Evolutionary conservation across 2,329 filamentous ascomycete species (phyloP).

Genomic region (Beauveria medogensis): DNA sequence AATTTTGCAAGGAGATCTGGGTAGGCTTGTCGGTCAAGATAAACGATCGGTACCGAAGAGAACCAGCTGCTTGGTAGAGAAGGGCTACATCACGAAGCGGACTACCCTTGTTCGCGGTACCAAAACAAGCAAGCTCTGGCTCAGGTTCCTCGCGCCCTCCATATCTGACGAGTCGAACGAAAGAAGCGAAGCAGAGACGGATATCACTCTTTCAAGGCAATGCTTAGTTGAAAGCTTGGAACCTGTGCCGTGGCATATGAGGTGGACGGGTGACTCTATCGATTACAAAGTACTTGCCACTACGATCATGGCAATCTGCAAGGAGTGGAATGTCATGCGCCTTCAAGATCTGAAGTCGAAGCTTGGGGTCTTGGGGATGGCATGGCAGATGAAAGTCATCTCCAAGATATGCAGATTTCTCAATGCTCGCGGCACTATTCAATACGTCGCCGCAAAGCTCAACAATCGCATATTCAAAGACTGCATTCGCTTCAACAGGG

Average conservation of each 20-base stretch:
- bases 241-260: constrained; percentile 46
- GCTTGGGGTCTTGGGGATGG: constrained; percentile 45
- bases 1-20: constrained; percentile 53
- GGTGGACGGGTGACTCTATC: constrained; percentile 51
- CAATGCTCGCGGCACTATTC: constrained; percentile 45
- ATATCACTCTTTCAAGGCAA: constrained; percentile 32
- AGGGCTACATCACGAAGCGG: constrained; percentile 55
- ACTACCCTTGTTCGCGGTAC: constrained; percentile 49
- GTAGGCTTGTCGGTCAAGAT: constrained; percentile 50
- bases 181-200: constrained; percentile 19
- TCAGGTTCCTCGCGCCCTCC: constrained; percentile 45
- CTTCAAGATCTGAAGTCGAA: constrained; percentile 51
- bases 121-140: constrained; percentile 56
- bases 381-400: constrained; percentile 52
- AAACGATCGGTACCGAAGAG: constrained; percentile 56
- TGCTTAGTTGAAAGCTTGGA: constrained; percentile 37
- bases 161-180: constrained; percentile 28
- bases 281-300: constrained; percentile 50
- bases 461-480: constrained; percentile 50
- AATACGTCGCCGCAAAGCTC: constrained; percentile 49
- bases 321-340: constrained; percentile 50
- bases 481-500: constrained; percentile 50
- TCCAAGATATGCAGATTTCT: constrained; percentile 52
- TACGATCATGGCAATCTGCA: constrained; percentile 48
- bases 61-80: constrained; percentile 49